Percentiles rank a stretch among this genome's conserved stretches.
Conservation (phyloP, 2,329 filamentous ascomycete species). For the Thermothelomyces thermophilus region DNA sequence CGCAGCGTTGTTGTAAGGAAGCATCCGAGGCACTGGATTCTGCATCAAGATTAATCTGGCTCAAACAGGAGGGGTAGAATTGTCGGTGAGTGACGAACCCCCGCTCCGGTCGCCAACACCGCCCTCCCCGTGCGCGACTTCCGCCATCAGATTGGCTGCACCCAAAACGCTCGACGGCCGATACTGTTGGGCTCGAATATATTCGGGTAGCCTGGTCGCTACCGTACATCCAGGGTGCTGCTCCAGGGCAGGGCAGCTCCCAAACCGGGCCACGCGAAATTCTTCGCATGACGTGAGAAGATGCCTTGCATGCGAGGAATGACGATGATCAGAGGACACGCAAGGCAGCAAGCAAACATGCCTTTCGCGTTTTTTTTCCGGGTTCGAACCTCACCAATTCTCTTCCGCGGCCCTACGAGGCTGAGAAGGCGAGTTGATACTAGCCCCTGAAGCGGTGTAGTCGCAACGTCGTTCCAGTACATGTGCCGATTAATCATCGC, state of each 20-base stretch:
- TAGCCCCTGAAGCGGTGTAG: too few relatives aligned
- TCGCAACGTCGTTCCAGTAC: too few relatives aligned
- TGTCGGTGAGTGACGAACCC: conserved; percentile 13
- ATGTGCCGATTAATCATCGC: too few relatives aligned
- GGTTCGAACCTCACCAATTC: too few relatives aligned
- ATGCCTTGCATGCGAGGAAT: background rate
- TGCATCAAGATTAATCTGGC: background rate
- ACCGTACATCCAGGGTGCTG: too few relatives aligned
- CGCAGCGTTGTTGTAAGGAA: too few relatives aligned
- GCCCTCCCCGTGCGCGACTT: conserved; percentile 7
- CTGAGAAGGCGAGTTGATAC: background rate
- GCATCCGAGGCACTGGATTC: too few relatives aligned
- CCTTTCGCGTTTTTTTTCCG: background rate
- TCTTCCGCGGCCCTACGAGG: background rate
- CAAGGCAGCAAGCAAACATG: background rate
- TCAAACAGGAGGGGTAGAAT: conserved; percentile 5
- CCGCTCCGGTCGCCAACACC: background rate
- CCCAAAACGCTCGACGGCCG: background rate
- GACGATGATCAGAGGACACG: background rate
- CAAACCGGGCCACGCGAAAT: background rate
- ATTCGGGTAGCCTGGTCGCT: background rate
- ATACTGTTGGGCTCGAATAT: background rate
- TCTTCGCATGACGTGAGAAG: background rate
- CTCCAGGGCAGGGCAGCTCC: too few relatives aligned
- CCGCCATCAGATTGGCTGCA: conserved; percentile 12